Evolutionary conservation across 2,329 filamentous ascomycete genomes (phyloP), one percentile per base, ranked within the genome.

Genomic region (Keithomyces neogunnii): DNA sequence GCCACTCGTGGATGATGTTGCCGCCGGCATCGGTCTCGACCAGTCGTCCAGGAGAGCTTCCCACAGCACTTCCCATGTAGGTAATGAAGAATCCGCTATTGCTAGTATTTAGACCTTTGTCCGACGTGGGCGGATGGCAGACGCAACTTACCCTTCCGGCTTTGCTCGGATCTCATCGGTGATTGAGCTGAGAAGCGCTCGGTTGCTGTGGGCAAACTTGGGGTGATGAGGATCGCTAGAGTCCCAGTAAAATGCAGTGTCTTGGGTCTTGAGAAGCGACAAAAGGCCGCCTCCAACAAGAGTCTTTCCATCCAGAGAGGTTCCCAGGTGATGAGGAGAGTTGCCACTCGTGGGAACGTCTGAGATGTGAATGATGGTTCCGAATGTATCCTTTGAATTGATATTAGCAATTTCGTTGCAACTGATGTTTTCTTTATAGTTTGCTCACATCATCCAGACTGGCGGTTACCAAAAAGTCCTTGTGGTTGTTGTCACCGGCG

Each of bases 171-270:
- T 78, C 67, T 84, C 81, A 61, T 84, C 81, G 0, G 74, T 73
- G 56, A 84, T 82, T 39, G 80, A 82, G 5, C 73, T 71, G 35
- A 84, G 71, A 7, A 82, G 51, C n/a, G 69, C 80, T 8, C 80
- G 72, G 66, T 83, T 81, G 62, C 75, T 80, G 67, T 83, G 81
- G 57, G 70, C 66, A 63, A 82, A 84, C 57, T 70, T 73, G 30
- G 81, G 80, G 11, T 73, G 69, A 62, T 84, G 84, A 0, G 79
- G 79, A 60, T 83, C 69, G 30, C 70, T 72, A 13, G 74, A 73
- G 55, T 85, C 79, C 55, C 83, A 84, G 69, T 82, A 84, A 63
- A 73, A 84, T 0, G 75, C 79, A 1, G 78, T 82, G 59, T 84
- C 79, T 66, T 82, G 78, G 2, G 73, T 77, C 68, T 82, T 82